phyloP scores from a whole-genome alignment of 257 asterid species.

The Przewalskia tangutica region DNA sequence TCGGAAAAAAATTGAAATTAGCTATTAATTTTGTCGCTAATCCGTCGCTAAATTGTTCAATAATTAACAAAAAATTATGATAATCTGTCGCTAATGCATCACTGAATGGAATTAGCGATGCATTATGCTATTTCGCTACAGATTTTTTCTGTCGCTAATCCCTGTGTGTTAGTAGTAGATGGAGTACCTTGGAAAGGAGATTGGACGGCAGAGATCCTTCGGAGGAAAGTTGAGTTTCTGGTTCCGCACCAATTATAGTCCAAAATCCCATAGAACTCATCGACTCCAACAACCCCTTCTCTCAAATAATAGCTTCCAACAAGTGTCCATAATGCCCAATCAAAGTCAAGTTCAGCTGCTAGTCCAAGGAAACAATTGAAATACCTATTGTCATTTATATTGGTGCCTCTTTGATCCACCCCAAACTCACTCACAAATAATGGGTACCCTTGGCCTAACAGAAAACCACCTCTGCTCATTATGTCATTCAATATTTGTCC shows the following conservation, averaged over 20 bases:
- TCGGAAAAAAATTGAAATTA: too few relatives aligned
- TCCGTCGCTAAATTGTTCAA: too few relatives aligned
- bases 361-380: constrained; percentile 26
- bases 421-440: constrained; percentile 55
- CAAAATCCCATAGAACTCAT: constrained; percentile 40
- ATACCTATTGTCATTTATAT: constrained; percentile 23
- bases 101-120: too few relatives aligned
- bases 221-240: constrained; percentile 22
- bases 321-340: constrained; percentile 55
- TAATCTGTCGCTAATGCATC: too few relatives aligned
- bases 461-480: constrained; percentile 3
- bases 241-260: constrained; percentile 24
- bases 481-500: neutral
- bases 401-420: constrained; percentile 9
- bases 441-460: constrained; percentile 28
- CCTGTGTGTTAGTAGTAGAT: neutral
- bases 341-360: constrained; percentile 42
- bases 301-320: constrained; percentile 47
- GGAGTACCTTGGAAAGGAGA: constrained; percentile 63
- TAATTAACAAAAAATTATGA: too few relatives aligned
- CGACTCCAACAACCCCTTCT: constrained; percentile 19
- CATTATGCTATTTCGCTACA: too few relatives aligned
- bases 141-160: too few relatives aligned
- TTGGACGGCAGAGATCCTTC: constrained; percentile 55
- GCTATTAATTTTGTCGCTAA: too few relatives aligned